phyloP scores from a whole-genome alignment of 1,284 basidiomycete genomes.

The Kwoniella shivajii region DNA sequence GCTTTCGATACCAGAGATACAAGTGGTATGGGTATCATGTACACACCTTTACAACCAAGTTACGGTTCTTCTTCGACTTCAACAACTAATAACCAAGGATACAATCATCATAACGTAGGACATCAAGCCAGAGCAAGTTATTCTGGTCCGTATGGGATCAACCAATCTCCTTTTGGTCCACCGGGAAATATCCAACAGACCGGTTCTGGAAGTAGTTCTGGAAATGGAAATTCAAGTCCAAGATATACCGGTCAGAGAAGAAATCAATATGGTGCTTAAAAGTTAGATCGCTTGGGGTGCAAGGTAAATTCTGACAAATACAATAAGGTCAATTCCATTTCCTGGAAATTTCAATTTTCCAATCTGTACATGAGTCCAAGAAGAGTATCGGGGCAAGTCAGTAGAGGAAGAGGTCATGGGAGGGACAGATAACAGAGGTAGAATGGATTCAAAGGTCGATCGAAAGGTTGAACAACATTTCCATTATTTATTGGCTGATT shows the following conservation, averaged over 20 bases:
- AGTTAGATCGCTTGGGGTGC: no score
- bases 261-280: conserved; percentile 28
- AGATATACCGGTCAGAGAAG: conserved; percentile 29
- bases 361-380: no score
- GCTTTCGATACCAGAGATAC: conserved; percentile 41
- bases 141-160: conserved; percentile 37
- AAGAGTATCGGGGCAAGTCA: no score
- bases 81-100: conserved; percentile 9
- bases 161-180: neutral
- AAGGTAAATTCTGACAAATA: no score
- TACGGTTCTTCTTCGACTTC: conserved; percentile 15
- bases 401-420: no score
- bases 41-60: conserved; percentile 48
- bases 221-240: conserved; percentile 21
- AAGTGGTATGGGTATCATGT: conserved; percentile 43
- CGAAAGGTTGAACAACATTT: no score
- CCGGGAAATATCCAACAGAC: conserved; percentile 11
- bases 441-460: no score
- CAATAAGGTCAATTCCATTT: no score
- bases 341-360: no score
- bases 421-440: no score
- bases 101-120: conserved; percentile 22
- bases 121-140: conserved; percentile 43
- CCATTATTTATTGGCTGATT: no score
- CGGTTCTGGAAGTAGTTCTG: conserved; percentile 16